Evolutionary conservation across 2,329 filamentous ascomycete species (phyloP).

Genomic region (Fusarium begoniae): DNA sequence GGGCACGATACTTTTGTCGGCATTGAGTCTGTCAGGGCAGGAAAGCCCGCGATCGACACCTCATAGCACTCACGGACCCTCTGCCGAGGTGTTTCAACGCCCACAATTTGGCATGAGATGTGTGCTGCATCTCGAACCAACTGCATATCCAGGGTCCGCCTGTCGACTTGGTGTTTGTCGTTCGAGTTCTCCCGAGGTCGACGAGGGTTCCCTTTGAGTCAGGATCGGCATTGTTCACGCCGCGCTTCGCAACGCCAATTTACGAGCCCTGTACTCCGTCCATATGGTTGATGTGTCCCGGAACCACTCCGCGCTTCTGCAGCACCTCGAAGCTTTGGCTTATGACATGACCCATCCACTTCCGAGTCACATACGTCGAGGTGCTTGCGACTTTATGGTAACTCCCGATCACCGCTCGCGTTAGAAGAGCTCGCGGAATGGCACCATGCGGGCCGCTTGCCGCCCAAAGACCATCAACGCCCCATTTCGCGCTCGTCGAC

Average conservation of each 20-base stretch:
- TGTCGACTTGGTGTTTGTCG: conserved; percentile 11
- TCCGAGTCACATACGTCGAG: conserved; percentile 1
- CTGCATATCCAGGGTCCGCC: conserved; percentile 39
- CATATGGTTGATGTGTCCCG: conserved; percentile 2
- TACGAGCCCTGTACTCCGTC: background rate
- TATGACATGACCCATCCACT: conserved; percentile 29
- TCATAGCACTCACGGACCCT: conserved; percentile 15
- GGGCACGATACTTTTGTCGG: conserved; percentile 19
- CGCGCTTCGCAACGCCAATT: conserved; percentile 18
- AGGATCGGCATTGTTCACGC: conserved; percentile 19
- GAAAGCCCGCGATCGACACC: conserved; percentile 29
- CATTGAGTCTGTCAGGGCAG: conserved; percentile 31
- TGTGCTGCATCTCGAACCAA: conserved; percentile 36
- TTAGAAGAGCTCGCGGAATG: conserved; percentile 26
- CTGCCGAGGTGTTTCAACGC: conserved; percentile 21
- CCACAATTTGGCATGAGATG: conserved; percentile 14
- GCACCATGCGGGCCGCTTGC: conserved; percentile 34
- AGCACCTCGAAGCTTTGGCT: conserved; percentile 28
- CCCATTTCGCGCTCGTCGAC: conserved; percentile 32
- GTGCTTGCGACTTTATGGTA: conserved; percentile 5
- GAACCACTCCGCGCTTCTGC: conserved; percentile 16
- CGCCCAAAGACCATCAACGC: conserved; percentile 26
- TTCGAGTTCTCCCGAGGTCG: conserved; percentile 18
- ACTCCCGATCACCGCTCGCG: conserved; percentile 9
- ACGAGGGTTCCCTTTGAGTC: conserved; percentile 3